Conservation (phyloP, 257 asterid genomes). For the Ilex asprella region DNA sequence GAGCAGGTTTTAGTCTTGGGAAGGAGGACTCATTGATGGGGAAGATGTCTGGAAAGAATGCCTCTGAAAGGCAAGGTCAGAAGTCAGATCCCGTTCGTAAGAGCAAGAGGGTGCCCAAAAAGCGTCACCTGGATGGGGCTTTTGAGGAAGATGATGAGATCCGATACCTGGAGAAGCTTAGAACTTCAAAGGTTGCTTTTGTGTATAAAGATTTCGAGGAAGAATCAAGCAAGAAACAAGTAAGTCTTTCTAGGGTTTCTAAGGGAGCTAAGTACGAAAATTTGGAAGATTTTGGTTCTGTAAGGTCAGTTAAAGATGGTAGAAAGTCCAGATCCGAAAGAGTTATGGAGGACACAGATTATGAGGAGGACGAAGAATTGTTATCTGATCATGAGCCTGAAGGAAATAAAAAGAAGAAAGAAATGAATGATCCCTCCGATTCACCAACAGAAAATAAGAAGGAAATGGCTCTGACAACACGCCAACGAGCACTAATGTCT, state of each 20-base stretch:
- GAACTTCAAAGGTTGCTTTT: slow-evolving; percentile 39
- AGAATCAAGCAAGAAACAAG: slow-evolving; percentile 37
- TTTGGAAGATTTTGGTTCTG: slow-evolving; percentile 30
- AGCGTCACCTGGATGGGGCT: slow-evolving; percentile 60
- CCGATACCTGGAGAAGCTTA: slow-evolving; percentile 82
- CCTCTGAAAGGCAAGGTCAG: slow-evolving; percentile 46
- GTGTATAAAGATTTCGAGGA: slow-evolving; percentile 47
- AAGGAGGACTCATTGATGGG: slow-evolving; percentile 45
- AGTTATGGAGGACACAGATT: slow-evolving; percentile 52
- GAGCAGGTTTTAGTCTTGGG: slow-evolving; percentile 34
- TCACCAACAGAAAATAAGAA: slow-evolving; percentile 59
- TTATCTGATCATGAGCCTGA: slow-evolving; percentile 53
- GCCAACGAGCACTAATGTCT: slow-evolving; percentile 58
- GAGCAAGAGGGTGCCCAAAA: slow-evolving; percentile 81
- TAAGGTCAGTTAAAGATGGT: slow-evolving; percentile 30
- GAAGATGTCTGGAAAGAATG: slow-evolving; percentile 29
- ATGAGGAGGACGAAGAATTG: slow-evolving; percentile 49
- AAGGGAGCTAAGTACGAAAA: slow-evolving; percentile 41
- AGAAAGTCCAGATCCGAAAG: slow-evolving; percentile 38
- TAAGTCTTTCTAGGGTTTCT: slow-evolving; percentile 19
- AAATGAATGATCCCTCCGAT: slow-evolving; percentile 53
- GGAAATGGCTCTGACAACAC: slow-evolving; percentile 80
- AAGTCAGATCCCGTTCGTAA: slow-evolving; percentile 73
- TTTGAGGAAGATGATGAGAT: slow-evolving; percentile 85
- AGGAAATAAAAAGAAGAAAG: slow-evolving; percentile 50